Base-by-base conservation (phyloP, 331 rosid genomes). In the Malus hybrid region DNA sequence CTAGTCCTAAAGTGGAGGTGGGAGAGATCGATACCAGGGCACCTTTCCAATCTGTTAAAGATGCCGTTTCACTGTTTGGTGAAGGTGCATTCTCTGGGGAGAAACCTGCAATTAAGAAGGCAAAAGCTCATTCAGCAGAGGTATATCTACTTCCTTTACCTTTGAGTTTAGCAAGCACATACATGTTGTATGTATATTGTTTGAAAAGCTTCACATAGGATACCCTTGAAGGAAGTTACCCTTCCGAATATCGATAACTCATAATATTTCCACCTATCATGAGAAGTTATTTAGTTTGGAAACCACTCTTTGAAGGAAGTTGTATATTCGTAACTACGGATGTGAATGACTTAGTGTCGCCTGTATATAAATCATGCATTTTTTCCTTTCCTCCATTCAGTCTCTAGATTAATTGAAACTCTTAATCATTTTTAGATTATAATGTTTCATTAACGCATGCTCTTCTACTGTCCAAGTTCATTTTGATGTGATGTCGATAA, bases 1-100 rank as follows among this genome's bases (percentile, higher is more conserved):
- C 97, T 10, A 90, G n/a, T 74, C 80, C 93, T 48, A 92, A 88
- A 75, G 90, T 84, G 18, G 97, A 87, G 88, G 90, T 95, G 44
- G 99, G 99, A 77, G 99, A 95, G 89, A 95, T 95, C 24, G 99
- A 95, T 83, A 95, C 99, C 44, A 90, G 98, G 30, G 96, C 97
- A 57, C 99, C 99, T 46, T 95, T 95, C 75, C 99, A 95, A 72
- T 95, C 99, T 33, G 99, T 95, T 74, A 95, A 90, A 83, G 99
- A 95, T 86, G 99, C 99, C 13, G 97, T 95, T 77, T 79, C 84
- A 50, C 81, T 92, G 65, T 95, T 92, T 76, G 98, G 99, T 36
- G 98, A 90, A 83, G 99, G 96, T 10, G 91, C 99, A 63, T 88
- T 90, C 78, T 92, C 98, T 6, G 98, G 97, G 71, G 99, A 92